Evolutionary conservation across 2,329 filamentous ascomycete genomes (phyloP), one percentile per base, ranked within the genome.

Genomic region (Harringtonia lauricola): DNA sequence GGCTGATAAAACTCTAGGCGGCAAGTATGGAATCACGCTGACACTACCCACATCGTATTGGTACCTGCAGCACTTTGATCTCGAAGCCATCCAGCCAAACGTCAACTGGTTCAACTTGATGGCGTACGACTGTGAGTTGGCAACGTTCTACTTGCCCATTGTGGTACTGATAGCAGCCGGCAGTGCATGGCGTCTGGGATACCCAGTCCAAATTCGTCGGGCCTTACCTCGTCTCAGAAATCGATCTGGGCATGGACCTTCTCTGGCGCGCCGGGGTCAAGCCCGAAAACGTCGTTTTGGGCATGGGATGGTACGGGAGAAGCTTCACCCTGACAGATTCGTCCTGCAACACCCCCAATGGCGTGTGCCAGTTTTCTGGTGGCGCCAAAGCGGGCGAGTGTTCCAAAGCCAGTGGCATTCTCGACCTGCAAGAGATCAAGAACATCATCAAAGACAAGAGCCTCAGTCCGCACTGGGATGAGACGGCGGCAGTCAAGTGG

Each of bases 241-340:
- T 70, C 28, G 51, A 65, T 2, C 19, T 49, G 1, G 56, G 54
- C 0, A 44, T 72, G 0, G 60, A 71, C 1, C 61, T 74, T 0
- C 52, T 76, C 3, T 74, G 71, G 68, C 57, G 65, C 7, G 64
- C 60, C 26, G 51, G 63, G 24, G 56, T 76, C 17, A 45, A 57
- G 2, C 61, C 70, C 0, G 37, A 46, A 0, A 64, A 68, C 31
- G 55, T 76, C 8, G 55, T 53, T 6, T 44, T 75, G 1, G 70
- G 70, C 1, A 29, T 64, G 3, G 65, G 54, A 3, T 71, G 67
- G 39, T 73, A 74, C 44, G 65, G 64, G 1, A 51, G 55, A 1
- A 40, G 36, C 13, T 55, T 54, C 36, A 53, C 49, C 2, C 9
- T 54, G 2, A 24, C 39, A 22, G 47, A 51, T 41, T 40, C 54